A percentile compares a stretch with the other conserved stretches of the same genome.
Conservation (phyloP, 306 rosid genomes). For the Ormosia semicastrata region DNA sequence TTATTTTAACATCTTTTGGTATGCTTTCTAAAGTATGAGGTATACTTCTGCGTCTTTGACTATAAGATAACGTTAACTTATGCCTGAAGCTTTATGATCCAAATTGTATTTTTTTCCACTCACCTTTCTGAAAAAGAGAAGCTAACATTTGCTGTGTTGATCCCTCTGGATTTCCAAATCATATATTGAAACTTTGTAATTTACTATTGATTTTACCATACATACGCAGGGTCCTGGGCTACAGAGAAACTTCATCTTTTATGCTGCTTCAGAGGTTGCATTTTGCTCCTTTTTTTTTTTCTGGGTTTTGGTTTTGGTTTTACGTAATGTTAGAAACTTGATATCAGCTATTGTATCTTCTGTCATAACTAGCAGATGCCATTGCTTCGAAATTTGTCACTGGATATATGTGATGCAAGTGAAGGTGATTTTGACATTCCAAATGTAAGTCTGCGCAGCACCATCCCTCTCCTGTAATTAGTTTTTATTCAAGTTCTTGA, state of each 20-base stretch:
- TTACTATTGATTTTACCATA: not conserved
- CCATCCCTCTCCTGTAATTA: not conserved
- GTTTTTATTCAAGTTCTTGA: not conserved
- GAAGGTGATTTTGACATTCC: conserved; percentile 76
- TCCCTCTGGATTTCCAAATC: not conserved
- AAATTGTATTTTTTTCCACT: not conserved
- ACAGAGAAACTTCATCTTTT: conserved; percentile 49
- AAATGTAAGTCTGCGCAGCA: conserved; percentile 47
- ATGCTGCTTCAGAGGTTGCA: conserved; percentile 67
- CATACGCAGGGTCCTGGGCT: conserved; percentile 68
- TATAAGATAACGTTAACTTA: not conserved
- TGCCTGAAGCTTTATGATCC: not conserved
- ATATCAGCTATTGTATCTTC: not conserved
- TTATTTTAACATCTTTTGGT: not conserved
- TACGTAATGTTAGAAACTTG: conserved; percentile 18
- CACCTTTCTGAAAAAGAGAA: not conserved
- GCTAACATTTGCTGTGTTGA: not conserved
- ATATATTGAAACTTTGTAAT: not conserved
- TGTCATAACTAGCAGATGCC: conserved; percentile 52
- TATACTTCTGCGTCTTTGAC: not conserved
- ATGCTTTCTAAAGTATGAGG: not conserved
- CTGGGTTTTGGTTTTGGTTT: not conserved
- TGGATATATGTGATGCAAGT: conserved; percentile 78
- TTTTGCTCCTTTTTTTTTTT: not conserved
- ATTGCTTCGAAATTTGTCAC: conserved; percentile 64